Evolutionary conservation across 2,329 filamentous ascomycete species (phyloP).

Genomic region (Lecanicillium sp.): DNA sequence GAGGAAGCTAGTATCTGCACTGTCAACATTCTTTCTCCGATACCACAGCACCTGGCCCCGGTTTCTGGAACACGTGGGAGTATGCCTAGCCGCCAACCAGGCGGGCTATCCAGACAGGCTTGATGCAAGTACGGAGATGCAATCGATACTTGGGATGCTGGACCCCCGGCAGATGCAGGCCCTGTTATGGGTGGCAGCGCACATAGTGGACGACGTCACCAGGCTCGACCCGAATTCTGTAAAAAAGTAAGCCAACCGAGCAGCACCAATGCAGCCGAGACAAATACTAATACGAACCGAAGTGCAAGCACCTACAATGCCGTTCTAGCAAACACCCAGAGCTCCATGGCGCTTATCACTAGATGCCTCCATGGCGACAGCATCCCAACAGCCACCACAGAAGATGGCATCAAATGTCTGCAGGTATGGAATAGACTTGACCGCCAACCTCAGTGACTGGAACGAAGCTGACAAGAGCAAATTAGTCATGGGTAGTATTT

Average conservation of each 20-base stretch:
- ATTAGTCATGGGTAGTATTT: constrained; percentile 67
- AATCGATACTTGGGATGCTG: constrained; percentile 42
- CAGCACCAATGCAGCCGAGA: constrained; percentile 23
- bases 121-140: constrained; percentile 32
- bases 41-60: constrained; percentile 62
- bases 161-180: constrained; percentile 44
- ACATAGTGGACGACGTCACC: constrained; percentile 30
- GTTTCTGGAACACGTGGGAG: constrained; percentile 55
- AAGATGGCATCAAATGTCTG: constrained; percentile 54
- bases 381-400: constrained; percentile 33
- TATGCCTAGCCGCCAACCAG: constrained; percentile 42
- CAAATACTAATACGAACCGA: constrained; percentile 15
- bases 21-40: constrained; percentile 69
- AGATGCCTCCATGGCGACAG: constrained; percentile 28
- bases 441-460: constrained; percentile 24
- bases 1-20: constrained; percentile 69
- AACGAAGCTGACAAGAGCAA: constrained; percentile 6
- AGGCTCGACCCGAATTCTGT: constrained; percentile 59
- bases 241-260: constrained; percentile 41
- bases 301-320: constrained; percentile 34
- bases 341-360: constrained; percentile 35
- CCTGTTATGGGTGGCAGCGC: constrained; percentile 55
- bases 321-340: constrained; percentile 34
- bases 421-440: constrained; percentile 50
- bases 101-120: constrained; percentile 19